phyloP scores from a whole-genome alignment of 2,329 filamentous ascomycete species.

The Nemania abortiva region DNA sequence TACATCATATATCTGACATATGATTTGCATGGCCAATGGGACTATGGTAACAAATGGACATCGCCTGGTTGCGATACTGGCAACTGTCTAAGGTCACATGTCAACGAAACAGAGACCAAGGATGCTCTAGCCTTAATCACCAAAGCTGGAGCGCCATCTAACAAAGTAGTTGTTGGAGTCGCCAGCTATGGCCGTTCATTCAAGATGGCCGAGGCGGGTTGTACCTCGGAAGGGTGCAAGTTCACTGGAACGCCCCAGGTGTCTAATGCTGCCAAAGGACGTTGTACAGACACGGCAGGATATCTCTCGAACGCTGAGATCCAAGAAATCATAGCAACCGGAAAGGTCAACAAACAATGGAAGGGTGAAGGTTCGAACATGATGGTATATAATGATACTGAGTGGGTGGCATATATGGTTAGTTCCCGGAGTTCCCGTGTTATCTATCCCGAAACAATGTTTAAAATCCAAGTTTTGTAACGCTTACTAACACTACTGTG shows the following conservation, averaged over 20 bases:
- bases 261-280: conserved; percentile 50
- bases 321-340: conserved; percentile 45
- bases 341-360: conserved; percentile 10
- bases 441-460: no score
- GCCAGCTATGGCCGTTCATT: no score
- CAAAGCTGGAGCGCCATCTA: conserved; percentile 39
- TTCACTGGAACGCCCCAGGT: conserved; percentile 48
- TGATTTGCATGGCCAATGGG: conserved; percentile 44
- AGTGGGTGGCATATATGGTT: conserved; percentile 43
- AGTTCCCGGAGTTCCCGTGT: no score
- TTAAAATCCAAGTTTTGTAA: no score
- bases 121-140: conserved; percentile 44
- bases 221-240: conserved; percentile 50
- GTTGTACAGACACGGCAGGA: conserved; percentile 54
- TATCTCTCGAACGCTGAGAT: conserved; percentile 58
- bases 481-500: no score
- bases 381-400: conserved; percentile 41
- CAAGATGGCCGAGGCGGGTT: conserved; percentile 51
- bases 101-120: conserved; percentile 51
- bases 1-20: conserved; percentile 46
- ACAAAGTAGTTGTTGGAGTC: conserved; percentile 43
- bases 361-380: conserved; percentile 36
- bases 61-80: conserved; percentile 22
- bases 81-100: conserved; percentile 48
- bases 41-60: conserved; percentile 35